Conservation (phyloP, 306 rosid genomes). For the cucumber (Cucumis sativus) region DNA sequence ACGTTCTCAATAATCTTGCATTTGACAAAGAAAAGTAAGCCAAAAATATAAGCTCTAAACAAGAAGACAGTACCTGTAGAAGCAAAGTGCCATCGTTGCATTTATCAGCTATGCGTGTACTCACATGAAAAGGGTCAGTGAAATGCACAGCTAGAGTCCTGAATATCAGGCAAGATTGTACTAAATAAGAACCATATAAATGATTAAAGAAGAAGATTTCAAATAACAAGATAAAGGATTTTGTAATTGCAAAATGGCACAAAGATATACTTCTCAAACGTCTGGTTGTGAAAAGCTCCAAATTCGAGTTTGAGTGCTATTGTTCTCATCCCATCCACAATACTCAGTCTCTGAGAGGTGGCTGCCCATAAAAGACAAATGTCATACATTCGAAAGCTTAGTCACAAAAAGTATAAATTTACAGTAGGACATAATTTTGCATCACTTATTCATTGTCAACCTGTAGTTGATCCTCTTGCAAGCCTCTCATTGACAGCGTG, state of each 20-base stretch:
- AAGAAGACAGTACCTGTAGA: conserved; percentile 64
- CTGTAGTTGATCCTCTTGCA: conserved; percentile 84
- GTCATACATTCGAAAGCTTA: conserved; percentile 16
- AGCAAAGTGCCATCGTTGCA: conserved; percentile 84
- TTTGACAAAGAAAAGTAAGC: not conserved
- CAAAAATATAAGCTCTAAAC: conserved; percentile 2
- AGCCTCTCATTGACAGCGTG: conserved; percentile 57
- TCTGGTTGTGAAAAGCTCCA: conserved; percentile 84
- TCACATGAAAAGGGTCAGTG: conserved; percentile 89
- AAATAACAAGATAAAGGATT: not conserved
- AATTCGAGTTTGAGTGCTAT: conserved; percentile 89
- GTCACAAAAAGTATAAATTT: conserved; percentile 3
- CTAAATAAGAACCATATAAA: not conserved
- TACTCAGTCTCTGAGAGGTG: conserved; percentile 61
- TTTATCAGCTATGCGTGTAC: conserved; percentile 73
- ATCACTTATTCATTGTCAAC: conserved; percentile 32
- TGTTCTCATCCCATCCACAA: conserved; percentile 97
- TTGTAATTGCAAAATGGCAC: conserved; percentile 5
- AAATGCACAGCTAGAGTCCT: conserved; percentile 97
- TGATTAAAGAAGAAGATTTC: not conserved
- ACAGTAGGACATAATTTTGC: conserved; percentile 5
- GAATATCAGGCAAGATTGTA: conserved; percentile 20
- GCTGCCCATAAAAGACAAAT: conserved; percentile 36
- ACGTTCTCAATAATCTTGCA: not conserved
- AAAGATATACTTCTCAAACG: conserved; percentile 58